Base-by-base conservation (phyloP, 1,284 basidiomycete species). In the Malassezia obtusa region DNA sequence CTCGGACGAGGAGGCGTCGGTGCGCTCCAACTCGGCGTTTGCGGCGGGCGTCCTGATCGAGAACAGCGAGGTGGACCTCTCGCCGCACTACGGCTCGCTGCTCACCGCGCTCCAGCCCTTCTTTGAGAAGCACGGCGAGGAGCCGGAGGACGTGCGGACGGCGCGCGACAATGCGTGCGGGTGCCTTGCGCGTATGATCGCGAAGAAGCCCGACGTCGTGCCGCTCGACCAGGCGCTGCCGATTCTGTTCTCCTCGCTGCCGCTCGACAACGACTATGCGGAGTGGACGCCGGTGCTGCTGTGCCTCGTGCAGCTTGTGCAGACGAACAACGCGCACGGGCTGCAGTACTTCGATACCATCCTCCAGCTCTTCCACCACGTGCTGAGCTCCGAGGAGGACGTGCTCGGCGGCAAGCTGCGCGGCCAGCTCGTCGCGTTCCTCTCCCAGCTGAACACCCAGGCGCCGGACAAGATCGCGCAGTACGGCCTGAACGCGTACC, bases 81-180 rank as follows among this genome's bases (percentile, higher is more conserved):
- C 85, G 8, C 77, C 80, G 5, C 90, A 96, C 74, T 95, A 86
- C 77, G 75, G 83, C 39, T 81, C 80, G 60, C 80, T 98, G 49
- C 84, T 98, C 46, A 77, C 78, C 39, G 84, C 84, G 4, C 82
- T 98, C 45, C 84, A 82, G 43, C 86, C 87, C 7, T 80, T 92
- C 63, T 98, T 99, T 76, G 76, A 80, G 45, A 80, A 86, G 45
- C 22, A 45, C 14, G 52, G 58, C 43, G 77, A 82, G 10, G 81
- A 83, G 53, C 74, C 83, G 7, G 77, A 82, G 28, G 75, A 86
- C 10, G 79, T 80, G 41, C 77, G 86, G 61, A 91, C 90, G 66
- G 90, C 91, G 17, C 85, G 85, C 57, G 94, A 99, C 76, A 99
- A 99, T 74, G 94, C 94, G 11, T 83, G 86, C 26, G 94, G 94